Evolutionary conservation across 179 eudicot species (phyloP), one percentile per base, ranked within the genome.

Genomic region (Silene coronaria): DNA sequence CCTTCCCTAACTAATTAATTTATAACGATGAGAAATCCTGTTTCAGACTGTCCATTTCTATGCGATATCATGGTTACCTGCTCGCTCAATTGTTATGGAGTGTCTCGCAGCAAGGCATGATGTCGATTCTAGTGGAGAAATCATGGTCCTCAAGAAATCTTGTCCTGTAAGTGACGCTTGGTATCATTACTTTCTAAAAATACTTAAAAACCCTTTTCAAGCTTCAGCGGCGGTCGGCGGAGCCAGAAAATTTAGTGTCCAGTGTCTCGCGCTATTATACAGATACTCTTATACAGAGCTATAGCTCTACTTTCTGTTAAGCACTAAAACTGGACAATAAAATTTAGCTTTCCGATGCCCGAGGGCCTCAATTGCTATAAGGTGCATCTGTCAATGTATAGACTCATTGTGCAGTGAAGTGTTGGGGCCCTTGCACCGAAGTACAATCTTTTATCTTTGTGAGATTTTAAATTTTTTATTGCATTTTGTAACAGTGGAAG

Each of bases 31-130:
- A 42, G 45, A 7, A 17, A 26, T 36, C 51, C 32, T 75, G 63
- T 57, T 16, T 21, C 87, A 91, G 98, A 86, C 81, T 85, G 82
- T 93, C n/a, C 86, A 80, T 28, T 87, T 70, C 77, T 91, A 90
- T 84, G 88, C 86, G 32, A 83, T 85, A 82, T 92, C 98, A 78
- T 94, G 98, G 98, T 76, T 94, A 78, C 97, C 97, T 58, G 98
- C 98, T 67, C 83, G 94, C 69, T 90, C 96, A 32, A 92, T 92
- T 75, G 89, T 94, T 23, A 70, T 80, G 87, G 89, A 89, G 75
- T 89, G 90, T 81, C 84, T 94, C 85, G 86, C 85, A 67, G 88
- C 88, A 69, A 92, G 96, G 81, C 73, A 80, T 45, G 81, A 86
- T 70, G 65, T 89, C 45, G 97, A 94, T 80, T 79, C 94, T 5